Evolutionary conservation across 1,139 yeast genomes (phyloP).

Genomic region (Debaryomycetaceae sp.): DNA sequence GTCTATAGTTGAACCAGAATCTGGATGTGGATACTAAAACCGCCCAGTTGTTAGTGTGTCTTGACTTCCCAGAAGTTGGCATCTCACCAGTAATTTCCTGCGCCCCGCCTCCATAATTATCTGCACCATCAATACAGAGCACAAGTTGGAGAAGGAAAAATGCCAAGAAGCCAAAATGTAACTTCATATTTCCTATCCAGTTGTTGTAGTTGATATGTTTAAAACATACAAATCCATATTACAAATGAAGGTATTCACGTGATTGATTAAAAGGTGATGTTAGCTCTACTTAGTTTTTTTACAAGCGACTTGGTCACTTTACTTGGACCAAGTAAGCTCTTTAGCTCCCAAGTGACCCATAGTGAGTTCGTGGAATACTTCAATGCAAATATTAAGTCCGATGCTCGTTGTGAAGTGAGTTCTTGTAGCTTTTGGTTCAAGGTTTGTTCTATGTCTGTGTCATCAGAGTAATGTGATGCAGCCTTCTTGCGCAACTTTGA

Average conservation of each 20-base stretch:
- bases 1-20: slow-evolving; percentile 97
- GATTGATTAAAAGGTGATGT: neutral
- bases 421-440: slow-evolving; percentile 17
- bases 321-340: slow-evolving; percentile 23
- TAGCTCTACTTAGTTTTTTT: neutral
- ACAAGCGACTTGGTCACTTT: slow-evolving; percentile 9
- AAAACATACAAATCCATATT: neutral
- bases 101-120: neutral
- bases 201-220: too few species aligned
- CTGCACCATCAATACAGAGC: neutral
- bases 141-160: neutral
- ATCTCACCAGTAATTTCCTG: slow-evolving; percentile 21
- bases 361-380: slow-evolving; percentile 23
- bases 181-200: neutral
- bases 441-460: slow-evolving; percentile 11
- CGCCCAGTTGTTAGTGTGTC: slow-evolving; percentile 88
- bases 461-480: slow-evolving; percentile 13
- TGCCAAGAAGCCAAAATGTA: neutral
- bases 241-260: neutral
- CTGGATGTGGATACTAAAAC: slow-evolving; percentile 93
- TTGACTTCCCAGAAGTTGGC: slow-evolving; percentile 26
- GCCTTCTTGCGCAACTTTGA: slow-evolving; percentile 14
- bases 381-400: slow-evolving; percentile 45
- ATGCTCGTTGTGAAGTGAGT: slow-evolving; percentile 35
- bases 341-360: slow-evolving; percentile 30